Evolutionary conservation across 805 yeast genomes (phyloP).

Genomic region (Kregervanrija delftensis): DNA sequence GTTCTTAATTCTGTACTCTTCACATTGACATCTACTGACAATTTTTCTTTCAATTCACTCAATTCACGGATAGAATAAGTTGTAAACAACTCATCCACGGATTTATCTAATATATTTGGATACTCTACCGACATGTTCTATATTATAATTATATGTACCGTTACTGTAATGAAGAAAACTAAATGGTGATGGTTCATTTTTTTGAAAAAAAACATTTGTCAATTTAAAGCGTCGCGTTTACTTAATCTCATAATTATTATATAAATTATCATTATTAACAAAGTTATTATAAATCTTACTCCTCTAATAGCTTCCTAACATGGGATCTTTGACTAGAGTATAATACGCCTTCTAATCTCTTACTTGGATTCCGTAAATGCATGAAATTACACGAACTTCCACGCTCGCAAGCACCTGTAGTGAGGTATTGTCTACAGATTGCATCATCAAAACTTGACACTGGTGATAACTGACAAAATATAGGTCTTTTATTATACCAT

Average conservation of each 20-base stretch:
- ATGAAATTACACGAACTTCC: conserved; percentile 83
- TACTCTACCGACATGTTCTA: conserved; percentile 1
- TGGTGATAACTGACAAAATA: conserved; percentile 74
- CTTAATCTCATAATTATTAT: neutral
- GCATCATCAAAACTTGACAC: conserved; percentile 65
- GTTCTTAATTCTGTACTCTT: conserved; percentile 22
- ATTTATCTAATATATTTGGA: conserved; percentile 1
- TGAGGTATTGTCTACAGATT: conserved; percentile 65
- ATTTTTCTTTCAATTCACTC: conserved; percentile 15
- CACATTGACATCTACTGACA: conserved; percentile 15
- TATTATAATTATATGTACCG: neutral
- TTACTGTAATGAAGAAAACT: neutral
- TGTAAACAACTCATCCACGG: conserved; percentile 22
- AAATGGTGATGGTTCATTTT: neutral
- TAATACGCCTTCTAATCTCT: conserved; percentile 14
- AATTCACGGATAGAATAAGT: conserved; percentile 24
- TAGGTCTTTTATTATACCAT: conserved; percentile 78
- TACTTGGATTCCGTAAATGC: conserved; percentile 60
- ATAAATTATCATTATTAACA: neutral
- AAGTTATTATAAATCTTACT: conserved; percentile 5
- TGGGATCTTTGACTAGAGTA: conserved; percentile 13
- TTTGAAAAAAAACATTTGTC: neutral
- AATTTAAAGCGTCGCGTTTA: neutral
- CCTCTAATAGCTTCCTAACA: conserved; percentile 2
- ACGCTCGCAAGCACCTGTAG: conserved; percentile 54